Evolutionary conservation across 106 monocot species (phyloP), one percentile per base, ranked within the genome.

Genomic region (Platanthera guangdongensis): DNA sequence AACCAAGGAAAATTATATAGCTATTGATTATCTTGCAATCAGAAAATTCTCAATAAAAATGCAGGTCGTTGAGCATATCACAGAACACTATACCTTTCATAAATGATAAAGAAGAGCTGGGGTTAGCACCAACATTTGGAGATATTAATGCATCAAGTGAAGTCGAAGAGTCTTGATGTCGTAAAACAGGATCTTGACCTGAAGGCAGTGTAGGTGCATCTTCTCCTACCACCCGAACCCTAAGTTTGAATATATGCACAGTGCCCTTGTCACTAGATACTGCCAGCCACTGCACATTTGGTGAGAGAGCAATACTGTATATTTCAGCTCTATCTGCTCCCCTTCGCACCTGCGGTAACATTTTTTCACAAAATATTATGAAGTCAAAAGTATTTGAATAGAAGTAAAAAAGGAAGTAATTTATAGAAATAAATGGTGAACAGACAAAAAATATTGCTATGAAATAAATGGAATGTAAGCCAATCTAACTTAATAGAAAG

Each of bases 261-360:
- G 95, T 95, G 52, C 95, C 95, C 74, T 95, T 95, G 77, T 95
- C 92, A 62, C 96, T 96, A 52, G 90, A 93, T 22, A 93, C 93
- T 48, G 85, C 96, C 78, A 96, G 71, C 96, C 96, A 96, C 68
- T 89, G 88, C 21, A 87, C 93, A 76, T 83, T 89, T 39, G 88
- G 87, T 48, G 96, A 96, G 55, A 96, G 84, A 46, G 93, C 85
- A 68, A 96, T 83, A 81, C 91, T 91, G 76, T 91, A 96, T 82
- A 96, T 96, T 72, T 96, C 93, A 75, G 96, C 96, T 83, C 78
- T 93, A 28, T 96, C 96, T 55, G 81, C 81, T 39, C 96, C 96
- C 79, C 96, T 82, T 18, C 96, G 85, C 48, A 96, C 96, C 96
- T 96, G 60, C 71, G 83, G 19, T 60, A 74, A 19, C 2, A 47